These are phyloP conservation scores for Monilinia polystroma DNA, from an alignment of 2,329 filamentous ascomycete genomes.

Conservation along the genomic window DNA sequence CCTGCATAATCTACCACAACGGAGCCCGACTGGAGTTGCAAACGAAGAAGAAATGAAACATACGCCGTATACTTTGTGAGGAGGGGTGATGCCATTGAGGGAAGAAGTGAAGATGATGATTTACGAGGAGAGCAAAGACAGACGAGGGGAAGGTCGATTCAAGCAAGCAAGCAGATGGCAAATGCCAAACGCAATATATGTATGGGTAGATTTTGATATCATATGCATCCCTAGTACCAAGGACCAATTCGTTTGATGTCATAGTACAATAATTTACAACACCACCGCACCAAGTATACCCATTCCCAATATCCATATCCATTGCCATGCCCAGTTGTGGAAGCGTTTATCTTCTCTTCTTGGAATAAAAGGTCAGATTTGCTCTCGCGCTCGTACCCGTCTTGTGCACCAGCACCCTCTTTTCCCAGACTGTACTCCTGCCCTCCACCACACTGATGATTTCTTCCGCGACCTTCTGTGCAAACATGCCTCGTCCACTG, in stretches of 20 bases:
- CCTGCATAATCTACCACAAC: no score
- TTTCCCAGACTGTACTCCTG: slow-evolving; percentile 79
- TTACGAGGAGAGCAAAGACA: background rate
- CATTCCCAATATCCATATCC: slow-evolving; percentile 2
- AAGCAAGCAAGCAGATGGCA: background rate
- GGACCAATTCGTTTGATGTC: slow-evolving; percentile 3
- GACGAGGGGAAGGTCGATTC: background rate
- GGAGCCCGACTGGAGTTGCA: background rate
- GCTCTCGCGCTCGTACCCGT: slow-evolving; percentile 73
- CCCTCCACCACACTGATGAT: slow-evolving; percentile 86
- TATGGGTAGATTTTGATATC: slow-evolving; percentile 1
- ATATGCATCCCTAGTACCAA: slow-evolving; percentile 10
- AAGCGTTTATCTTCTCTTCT: slow-evolving; percentile 4
- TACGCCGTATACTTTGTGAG: background rate
- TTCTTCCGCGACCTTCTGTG: slow-evolving; percentile 79
- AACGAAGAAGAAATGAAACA: background rate
- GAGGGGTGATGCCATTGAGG: background rate
- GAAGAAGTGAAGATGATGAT: background rate
- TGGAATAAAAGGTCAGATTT: slow-evolving; percentile 55
- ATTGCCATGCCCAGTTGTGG: background rate
- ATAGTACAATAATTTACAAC: slow-evolving; percentile 23
- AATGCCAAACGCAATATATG: background rate
- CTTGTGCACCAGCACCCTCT: slow-evolving; percentile 75
- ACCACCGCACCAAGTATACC: slow-evolving; percentile 2
- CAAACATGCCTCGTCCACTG: slow-evolving; percentile 70